Evolutionary conservation across 257 asterid genomes (phyloP).

Genomic region (Salvia miltiorrhiza): DNA sequence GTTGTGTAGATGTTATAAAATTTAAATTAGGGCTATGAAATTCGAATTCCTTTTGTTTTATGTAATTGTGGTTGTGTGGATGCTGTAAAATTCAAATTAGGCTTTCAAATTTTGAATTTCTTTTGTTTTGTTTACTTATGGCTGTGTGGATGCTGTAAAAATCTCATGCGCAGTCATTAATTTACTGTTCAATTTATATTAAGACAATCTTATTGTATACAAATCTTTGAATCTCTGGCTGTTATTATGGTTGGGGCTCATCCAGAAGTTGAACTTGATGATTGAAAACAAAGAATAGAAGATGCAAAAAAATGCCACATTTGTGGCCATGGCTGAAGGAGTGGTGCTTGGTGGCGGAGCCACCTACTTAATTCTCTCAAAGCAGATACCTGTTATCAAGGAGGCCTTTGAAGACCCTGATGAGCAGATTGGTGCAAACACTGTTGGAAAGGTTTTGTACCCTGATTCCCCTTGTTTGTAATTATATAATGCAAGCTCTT

Average conservation of each 20-base stretch:
- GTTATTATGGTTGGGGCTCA: conserved; percentile 92
- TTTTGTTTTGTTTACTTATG: too few relatives aligned
- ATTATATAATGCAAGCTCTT: neutral
- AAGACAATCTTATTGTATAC: too few relatives aligned
- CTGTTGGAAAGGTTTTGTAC: conserved; percentile 62
- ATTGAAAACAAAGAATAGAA: conserved; percentile 80
- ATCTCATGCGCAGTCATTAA: too few relatives aligned
- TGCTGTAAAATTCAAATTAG: too few relatives aligned
- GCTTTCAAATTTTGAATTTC: too few relatives aligned
- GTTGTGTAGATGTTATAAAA: too few relatives aligned
- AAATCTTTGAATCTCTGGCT: too few relatives aligned
- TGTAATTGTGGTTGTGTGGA: too few relatives aligned
- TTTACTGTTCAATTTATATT: too few relatives aligned
- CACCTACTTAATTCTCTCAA: conserved; percentile 73
- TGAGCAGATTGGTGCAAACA: conserved; percentile 89
- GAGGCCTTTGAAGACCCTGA: conserved; percentile 57
- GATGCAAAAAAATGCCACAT: conserved; percentile 91
- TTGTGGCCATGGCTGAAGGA: conserved; percentile 95
- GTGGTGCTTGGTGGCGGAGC: conserved; percentile 99
- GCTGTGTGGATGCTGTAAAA: too few relatives aligned
- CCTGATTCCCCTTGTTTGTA: neutral
- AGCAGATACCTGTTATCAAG: conserved; percentile 63
- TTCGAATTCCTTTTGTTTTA: too few relatives aligned
- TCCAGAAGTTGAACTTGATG: conserved; percentile 90
- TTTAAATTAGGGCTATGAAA: too few relatives aligned